A percentile compares a stretch with the other conserved stretches of the same genome.
phyloP scores from a whole-genome alignment of 805 yeast species.

The Schwanniomyces sp. region DNA sequence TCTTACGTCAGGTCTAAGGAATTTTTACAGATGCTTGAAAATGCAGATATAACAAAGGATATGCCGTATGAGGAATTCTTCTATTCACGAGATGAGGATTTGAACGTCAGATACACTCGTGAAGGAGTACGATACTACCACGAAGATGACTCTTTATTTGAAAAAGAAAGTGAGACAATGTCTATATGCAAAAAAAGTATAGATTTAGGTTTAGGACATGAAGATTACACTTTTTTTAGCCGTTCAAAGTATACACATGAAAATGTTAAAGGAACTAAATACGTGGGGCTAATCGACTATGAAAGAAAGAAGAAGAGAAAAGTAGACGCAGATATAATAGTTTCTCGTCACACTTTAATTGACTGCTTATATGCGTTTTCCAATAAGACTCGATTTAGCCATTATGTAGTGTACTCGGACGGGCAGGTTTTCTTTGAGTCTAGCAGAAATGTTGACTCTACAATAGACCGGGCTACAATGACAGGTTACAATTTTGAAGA shows the following conservation, averaged over 20 bases:
- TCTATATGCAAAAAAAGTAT: neutral
- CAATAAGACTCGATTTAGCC: neutral
- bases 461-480: constrained; percentile 3
- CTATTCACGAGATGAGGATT: constrained; percentile 6
- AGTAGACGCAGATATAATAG: constrained; percentile 4
- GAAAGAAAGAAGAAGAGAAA: constrained; percentile 2
- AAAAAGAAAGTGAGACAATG: neutral
- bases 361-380: constrained; percentile 3
- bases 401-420: constrained; percentile 4
- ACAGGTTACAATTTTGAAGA: constrained; percentile 9
- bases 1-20: constrained; percentile 3
- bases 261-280: constrained; percentile 8
- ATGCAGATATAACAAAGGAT: neutral
- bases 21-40: constrained; percentile 2
- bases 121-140: constrained; percentile 3
- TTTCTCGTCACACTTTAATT: constrained; percentile 7
- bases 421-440: constrained; percentile 8
- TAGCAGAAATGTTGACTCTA: neutral
- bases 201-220: constrained; percentile 4
- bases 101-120: constrained; percentile 3
- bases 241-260: constrained; percentile 1
- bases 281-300: constrained; percentile 2
- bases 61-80: constrained; percentile 5
- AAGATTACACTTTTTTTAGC: constrained; percentile 3
- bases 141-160: constrained; percentile 3